Conservation (phyloP, 1,139 yeast genomes). For the Taiozyma onychis region DNA sequence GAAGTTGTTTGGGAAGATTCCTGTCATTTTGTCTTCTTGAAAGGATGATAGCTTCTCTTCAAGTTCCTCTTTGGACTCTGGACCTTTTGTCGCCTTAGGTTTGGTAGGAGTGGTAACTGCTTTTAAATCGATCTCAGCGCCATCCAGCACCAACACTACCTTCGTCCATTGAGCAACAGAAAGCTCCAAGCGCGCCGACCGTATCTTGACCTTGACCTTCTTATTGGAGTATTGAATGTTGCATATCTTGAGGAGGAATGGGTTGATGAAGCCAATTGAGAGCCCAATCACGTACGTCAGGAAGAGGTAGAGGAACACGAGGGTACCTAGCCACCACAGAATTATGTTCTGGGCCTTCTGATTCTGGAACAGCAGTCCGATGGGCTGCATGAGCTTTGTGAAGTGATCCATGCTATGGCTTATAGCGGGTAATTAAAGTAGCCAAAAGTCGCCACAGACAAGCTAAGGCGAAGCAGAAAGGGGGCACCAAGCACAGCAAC, state of each 20-base stretch:
- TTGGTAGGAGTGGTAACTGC: neutral
- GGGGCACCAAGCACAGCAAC: neutral
- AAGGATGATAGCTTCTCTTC: neutral
- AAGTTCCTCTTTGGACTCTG: neutral
- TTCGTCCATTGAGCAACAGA: conserved; percentile 14
- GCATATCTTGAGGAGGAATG: conserved; percentile 20
- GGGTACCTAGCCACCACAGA: neutral
- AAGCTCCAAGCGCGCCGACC: conserved; percentile 15
- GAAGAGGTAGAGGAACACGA: conserved; percentile 2
- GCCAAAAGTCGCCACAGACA: neutral
- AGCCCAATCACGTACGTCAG: conserved; percentile 19
- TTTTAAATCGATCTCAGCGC: conserved; percentile 9
- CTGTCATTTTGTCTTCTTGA: neutral
- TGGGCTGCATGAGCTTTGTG: neutral
- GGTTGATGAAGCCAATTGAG: conserved; percentile 23
- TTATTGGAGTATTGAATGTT: conserved; percentile 10
- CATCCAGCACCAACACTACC: conserved; percentile 17
- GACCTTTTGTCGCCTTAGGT: neutral
- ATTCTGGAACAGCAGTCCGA: neutral
- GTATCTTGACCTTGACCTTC: conserved; percentile 8
- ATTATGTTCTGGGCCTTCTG: neutral
- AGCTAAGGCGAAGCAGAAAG: neutral
- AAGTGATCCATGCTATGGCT: neutral
- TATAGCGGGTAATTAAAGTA: neutral
- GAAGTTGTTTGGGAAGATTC: conserved; percentile 19